Percentiles rank a stretch among this genome's conserved stretches.
These are phyloP conservation scores for Vitis cinerea DNA, from an alignment of 164 flowering plant species.

Conservation along the genomic window DNA sequence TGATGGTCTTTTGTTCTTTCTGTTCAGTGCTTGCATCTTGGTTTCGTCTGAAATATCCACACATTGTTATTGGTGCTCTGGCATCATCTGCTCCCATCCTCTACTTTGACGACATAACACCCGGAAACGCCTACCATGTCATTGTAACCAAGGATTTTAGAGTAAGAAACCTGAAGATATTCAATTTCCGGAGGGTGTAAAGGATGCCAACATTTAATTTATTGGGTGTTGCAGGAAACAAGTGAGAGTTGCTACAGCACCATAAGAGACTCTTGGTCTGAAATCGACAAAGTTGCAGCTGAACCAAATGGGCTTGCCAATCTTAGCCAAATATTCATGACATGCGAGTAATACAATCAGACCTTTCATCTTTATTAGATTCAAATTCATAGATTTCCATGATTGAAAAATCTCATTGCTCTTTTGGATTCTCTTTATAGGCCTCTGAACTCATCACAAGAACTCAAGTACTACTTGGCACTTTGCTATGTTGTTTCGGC, in stretches of 20 bases:
- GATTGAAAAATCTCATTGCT: not conserved
- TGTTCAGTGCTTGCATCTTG: conserved; percentile 14
- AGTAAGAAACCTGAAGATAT: not conserved
- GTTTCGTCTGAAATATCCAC: conserved; percentile 18
- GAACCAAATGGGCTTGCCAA: conserved; percentile 24
- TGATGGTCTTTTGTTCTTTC: not conserved
- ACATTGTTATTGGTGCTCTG: conserved; percentile 11
- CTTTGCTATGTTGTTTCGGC: conserved; percentile 21
- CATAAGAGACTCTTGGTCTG: conserved; percentile 36
- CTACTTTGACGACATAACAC: conserved; percentile 11
- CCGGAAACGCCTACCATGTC: conserved; percentile 1
- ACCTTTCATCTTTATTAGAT: too few species aligned
- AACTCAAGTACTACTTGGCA: conserved; percentile 30
- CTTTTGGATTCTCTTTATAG: conserved; percentile 11
- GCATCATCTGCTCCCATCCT: not conserved
- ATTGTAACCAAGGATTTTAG: conserved; percentile 2
- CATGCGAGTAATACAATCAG: conserved; percentile 31
- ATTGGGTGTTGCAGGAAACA: conserved; percentile 28
- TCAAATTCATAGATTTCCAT: too few species aligned
- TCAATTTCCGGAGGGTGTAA: too few species aligned
- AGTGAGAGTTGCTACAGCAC: conserved; percentile 40
- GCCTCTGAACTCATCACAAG: conserved; percentile 18
- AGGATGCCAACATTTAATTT: too few species aligned
- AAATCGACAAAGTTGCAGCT: conserved; percentile 27
- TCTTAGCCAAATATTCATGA: conserved; percentile 31